Conservation (phyloP, 1,284 basidiomycete species). For the Fomitopsis betulina region DNA sequence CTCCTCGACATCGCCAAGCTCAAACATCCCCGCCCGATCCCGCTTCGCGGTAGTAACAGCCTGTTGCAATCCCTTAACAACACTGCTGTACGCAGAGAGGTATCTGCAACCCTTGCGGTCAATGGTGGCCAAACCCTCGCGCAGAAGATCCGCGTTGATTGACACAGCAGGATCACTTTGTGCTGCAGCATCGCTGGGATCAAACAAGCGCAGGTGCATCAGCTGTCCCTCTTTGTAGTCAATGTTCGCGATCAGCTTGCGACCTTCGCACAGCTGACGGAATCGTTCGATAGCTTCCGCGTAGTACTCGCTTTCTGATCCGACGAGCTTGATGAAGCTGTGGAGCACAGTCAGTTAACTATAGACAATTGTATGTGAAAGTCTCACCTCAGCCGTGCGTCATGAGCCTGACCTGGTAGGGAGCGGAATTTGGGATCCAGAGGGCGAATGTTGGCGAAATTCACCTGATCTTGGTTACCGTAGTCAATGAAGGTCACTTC, state of each 20-base stretch:
- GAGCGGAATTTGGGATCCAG: conserved; percentile 84
- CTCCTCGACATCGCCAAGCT: conserved; percentile 82
- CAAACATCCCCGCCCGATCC: conserved; percentile 81
- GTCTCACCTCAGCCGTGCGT: conserved; percentile 66
- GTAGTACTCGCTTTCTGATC: conserved; percentile 79
- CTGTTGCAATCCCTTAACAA: conserved; percentile 63
- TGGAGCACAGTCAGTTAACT: not conserved
- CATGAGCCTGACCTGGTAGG: conserved; percentile 80
- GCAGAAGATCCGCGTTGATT: conserved; percentile 80
- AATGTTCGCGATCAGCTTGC: conserved; percentile 86
- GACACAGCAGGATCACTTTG: conserved; percentile 69
- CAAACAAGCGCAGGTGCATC: conserved; percentile 85
- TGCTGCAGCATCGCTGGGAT: conserved; percentile 69
- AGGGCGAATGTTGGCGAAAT: conserved; percentile 75
- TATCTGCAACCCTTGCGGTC: conserved; percentile 80
- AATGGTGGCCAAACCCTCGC: conserved; percentile 74
- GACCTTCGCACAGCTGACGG: conserved; percentile 78
- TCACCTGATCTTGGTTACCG: conserved; percentile 83
- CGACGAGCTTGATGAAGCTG: conserved; percentile 83
- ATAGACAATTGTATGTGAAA: not conserved
- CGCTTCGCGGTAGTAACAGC: conserved; percentile 66
- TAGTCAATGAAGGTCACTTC: conserved; percentile 88
- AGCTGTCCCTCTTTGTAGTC: conserved; percentile 78
- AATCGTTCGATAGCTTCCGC: conserved; percentile 83
- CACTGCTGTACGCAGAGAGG: conserved; percentile 63